phyloP scores from a whole-genome alignment of 768 basidiomycete genomes.

The Mycena polygramma region DNA sequence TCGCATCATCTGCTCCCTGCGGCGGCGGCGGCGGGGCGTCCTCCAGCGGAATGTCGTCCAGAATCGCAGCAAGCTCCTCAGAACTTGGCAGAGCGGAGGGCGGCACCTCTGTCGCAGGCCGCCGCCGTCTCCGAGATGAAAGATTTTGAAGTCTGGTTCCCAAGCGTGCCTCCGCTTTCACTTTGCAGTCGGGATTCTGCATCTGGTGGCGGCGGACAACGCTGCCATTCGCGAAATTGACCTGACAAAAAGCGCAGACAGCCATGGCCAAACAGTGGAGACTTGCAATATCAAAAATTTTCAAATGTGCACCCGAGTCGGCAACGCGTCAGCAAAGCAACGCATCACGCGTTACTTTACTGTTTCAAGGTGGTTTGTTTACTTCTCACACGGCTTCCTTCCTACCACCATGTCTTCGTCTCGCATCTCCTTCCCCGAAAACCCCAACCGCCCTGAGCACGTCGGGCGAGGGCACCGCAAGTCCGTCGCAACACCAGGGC shows the following conservation, averaged over 20 bases:
- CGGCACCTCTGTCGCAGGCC: background rate
- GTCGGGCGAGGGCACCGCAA: background rate
- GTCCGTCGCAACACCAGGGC: background rate
- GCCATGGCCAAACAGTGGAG: background rate
- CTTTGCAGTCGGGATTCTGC: background rate
- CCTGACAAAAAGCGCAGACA: slow-evolving; percentile 2
- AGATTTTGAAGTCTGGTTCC: background rate
- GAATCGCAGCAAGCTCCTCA: slow-evolving; percentile 3
- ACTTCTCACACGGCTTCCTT: background rate
- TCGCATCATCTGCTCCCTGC: background rate
- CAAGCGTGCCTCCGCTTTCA: background rate
- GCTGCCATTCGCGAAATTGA: background rate
- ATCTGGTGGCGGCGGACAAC: slow-evolving; percentile 6
- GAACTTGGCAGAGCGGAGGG: background rate
- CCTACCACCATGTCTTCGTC: slow-evolving; percentile 4
- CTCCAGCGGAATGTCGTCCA: slow-evolving; percentile 13
- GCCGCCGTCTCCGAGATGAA: background rate
- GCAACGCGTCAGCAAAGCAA: background rate
- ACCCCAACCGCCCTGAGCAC: background rate
- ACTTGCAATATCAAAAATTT: background rate
- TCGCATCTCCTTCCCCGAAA: background rate
- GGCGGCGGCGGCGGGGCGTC: background rate
- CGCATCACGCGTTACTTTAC: background rate
- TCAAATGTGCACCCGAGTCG: slow-evolving; percentile 2
- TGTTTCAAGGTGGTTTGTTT: slow-evolving; percentile 5